A percentile compares a stretch with the other conserved stretches of the same genome.
Conservation (phyloP, 306 rosid genomes). For the Bauhinia variegata region DNA sequence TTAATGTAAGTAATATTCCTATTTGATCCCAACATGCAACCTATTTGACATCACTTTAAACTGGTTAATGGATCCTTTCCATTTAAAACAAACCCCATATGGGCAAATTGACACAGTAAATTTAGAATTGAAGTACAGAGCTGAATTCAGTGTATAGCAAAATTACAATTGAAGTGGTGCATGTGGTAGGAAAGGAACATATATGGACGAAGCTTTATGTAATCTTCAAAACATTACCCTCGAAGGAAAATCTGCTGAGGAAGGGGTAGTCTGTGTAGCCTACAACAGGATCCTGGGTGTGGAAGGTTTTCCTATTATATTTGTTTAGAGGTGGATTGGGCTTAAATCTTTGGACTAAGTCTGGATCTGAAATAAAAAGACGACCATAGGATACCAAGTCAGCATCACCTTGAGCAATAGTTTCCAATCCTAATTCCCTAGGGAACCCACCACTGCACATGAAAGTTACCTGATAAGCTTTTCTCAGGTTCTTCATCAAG, state of each 20-base stretch:
- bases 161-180: no score
- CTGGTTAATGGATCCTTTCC: no score
- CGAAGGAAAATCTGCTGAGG: slow-evolving; percentile 61
- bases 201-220: background rate
- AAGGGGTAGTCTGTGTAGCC: slow-evolving; percentile 89
- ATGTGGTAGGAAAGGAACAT: no score
- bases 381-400: slow-evolving; percentile 84
- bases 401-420: slow-evolving; percentile 47
- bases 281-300: slow-evolving; percentile 78
- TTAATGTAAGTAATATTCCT: no score
- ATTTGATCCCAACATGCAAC: no score
- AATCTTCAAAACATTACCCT: slow-evolving; percentile 20
- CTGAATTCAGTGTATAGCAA: no score
- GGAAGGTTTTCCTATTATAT: slow-evolving; percentile 77
- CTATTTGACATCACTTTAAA: no score
- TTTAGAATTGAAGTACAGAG: no score
- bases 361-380: slow-evolving; percentile 77
- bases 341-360: slow-evolving; percentile 65
- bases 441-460: slow-evolving; percentile 63
- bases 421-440: slow-evolving; percentile 55
- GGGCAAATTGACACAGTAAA: no score
- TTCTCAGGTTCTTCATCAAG: slow-evolving; percentile 49
- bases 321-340: slow-evolving; percentile 63
- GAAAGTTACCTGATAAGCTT: slow-evolving; percentile 51
- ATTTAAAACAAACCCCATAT: no score